These are phyloP conservation scores for Elsinoe necatrix DNA, from an alignment of 2,329 filamentous ascomycete species.

Conservation along the genomic window DNA sequence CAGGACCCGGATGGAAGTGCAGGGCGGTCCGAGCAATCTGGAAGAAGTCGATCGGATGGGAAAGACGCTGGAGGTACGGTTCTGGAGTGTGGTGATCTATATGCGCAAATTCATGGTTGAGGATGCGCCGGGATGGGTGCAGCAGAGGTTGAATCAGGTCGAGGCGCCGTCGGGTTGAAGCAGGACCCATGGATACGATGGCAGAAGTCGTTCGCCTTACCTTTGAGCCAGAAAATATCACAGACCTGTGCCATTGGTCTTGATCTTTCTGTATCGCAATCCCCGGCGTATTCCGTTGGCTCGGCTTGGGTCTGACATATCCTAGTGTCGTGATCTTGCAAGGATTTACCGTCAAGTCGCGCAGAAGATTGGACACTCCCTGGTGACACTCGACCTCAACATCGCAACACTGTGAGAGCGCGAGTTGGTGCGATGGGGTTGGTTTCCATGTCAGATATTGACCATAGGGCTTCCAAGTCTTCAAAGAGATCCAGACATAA, in stretches of 20 bases:
- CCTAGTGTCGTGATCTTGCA: too few relatives aligned
- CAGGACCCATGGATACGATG: background rate
- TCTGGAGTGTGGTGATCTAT: background rate
- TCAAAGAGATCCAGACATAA: too few relatives aligned
- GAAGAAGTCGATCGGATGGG: background rate
- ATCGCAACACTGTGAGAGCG: too few relatives aligned
- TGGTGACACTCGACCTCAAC: too few relatives aligned
- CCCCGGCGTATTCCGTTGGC: too few relatives aligned
- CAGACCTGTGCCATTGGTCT: background rate
- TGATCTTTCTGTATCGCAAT: background rate
- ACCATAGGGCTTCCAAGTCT: too few relatives aligned
- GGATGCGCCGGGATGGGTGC: slow-evolving; percentile 6
- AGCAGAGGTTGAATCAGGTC: background rate
- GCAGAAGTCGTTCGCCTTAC: background rate
- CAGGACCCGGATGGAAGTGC: background rate
- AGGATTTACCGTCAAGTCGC: too few relatives aligned
- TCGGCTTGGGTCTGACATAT: too few relatives aligned
- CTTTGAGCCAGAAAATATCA: background rate
- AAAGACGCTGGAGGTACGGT: background rate
- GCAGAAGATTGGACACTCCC: too few relatives aligned
- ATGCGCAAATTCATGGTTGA: background rate
- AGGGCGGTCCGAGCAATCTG: background rate
- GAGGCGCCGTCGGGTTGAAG: background rate
- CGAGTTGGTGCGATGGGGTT: too few relatives aligned
- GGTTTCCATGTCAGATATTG: too few relatives aligned